These are phyloP conservation scores for Rhizopus delemar DNA, from an alignment of 371 early-diverging fungal genomes.

Conservation along the genomic window DNA sequence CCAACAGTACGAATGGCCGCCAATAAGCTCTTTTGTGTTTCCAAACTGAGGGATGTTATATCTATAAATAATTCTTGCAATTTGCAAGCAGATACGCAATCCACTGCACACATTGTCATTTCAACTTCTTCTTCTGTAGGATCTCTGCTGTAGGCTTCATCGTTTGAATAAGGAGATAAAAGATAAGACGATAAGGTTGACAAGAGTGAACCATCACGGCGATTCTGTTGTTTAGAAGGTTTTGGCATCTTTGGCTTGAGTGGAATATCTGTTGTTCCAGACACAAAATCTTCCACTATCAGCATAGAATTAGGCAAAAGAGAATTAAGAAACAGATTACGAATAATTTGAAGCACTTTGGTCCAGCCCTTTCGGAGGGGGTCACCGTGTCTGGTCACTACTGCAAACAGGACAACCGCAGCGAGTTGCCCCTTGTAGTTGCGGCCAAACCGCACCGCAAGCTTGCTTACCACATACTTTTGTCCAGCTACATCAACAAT, in stretches of 20 bases:
- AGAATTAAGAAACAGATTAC: constrained; percentile 81
- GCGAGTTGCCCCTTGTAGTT: constrained; percentile 89
- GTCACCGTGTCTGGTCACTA: constrained; percentile 75
- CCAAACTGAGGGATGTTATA: constrained; percentile 69
- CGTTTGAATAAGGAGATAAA: constrained; percentile 65
- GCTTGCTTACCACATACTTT: constrained; percentile 66
- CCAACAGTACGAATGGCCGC: constrained; percentile 53
- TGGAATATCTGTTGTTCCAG: constrained; percentile 70
- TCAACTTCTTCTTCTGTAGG: constrained; percentile 78
- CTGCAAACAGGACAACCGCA: constrained; percentile 79
- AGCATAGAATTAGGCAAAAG: constrained; percentile 64
- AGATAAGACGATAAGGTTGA: constrained; percentile 81
- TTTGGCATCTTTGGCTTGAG: constrained; percentile 60
- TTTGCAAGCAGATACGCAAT: constrained; percentile 73
- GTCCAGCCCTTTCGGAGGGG: constrained; percentile 77
- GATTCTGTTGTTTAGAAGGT: constrained; percentile 50
- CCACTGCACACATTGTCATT: constrained; percentile 67
- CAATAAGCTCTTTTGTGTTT: constrained; percentile 61
- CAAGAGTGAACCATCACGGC: constrained; percentile 70
- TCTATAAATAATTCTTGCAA: constrained; percentile 75
- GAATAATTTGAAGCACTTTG: constrained; percentile 66
- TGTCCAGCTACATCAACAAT: constrained; percentile 62
- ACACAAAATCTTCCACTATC: constrained; percentile 75
- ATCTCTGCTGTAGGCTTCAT: constrained; percentile 60
- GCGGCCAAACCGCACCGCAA: constrained; percentile 83